Evolutionary conservation across 164 flowering plant species (phyloP).

Genomic region (Malania oleifera): DNA sequence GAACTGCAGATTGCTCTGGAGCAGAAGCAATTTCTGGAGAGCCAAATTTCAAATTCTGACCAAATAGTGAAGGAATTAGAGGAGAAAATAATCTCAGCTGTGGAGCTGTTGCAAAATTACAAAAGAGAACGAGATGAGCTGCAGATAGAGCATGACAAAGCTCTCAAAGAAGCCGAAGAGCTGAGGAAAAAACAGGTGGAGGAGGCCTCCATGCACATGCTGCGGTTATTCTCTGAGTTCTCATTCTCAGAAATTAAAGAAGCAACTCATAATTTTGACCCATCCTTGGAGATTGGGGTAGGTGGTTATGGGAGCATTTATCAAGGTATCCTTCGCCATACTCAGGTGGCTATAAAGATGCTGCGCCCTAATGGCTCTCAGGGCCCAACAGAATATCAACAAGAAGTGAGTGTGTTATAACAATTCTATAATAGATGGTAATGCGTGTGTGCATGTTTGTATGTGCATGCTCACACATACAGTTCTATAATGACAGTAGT

Average conservation of each 20-base stretch:
- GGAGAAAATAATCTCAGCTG: conserved; percentile 51
- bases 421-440: no score
- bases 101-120: conserved; percentile 38
- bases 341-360: conserved; percentile 70
- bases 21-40: conserved; percentile 35
- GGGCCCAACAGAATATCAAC: conserved; percentile 72
- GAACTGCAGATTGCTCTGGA: conserved; percentile 31
- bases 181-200: conserved; percentile 35
- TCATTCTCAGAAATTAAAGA: conserved; percentile 57
- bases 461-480: no score
- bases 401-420: no score
- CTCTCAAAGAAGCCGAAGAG: conserved; percentile 57
- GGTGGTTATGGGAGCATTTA: conserved; percentile 83
- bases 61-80: conserved; percentile 33
- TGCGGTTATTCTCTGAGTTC: conserved; percentile 48
- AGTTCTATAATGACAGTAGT: no score
- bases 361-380: conserved; percentile 51
- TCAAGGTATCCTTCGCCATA: conserved; percentile 57
- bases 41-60: conserved; percentile 34
- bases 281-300: conserved; percentile 65
- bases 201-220: conserved; percentile 20
- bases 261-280: conserved; percentile 58
- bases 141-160: conserved; percentile 56
- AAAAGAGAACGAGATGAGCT: conserved; percentile 54
- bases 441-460: neutral